These are phyloP conservation scores for Coemansia sp. DNA, from an alignment of 192 early-diverging fungal genomes.

Conservation along the genomic window DNA sequence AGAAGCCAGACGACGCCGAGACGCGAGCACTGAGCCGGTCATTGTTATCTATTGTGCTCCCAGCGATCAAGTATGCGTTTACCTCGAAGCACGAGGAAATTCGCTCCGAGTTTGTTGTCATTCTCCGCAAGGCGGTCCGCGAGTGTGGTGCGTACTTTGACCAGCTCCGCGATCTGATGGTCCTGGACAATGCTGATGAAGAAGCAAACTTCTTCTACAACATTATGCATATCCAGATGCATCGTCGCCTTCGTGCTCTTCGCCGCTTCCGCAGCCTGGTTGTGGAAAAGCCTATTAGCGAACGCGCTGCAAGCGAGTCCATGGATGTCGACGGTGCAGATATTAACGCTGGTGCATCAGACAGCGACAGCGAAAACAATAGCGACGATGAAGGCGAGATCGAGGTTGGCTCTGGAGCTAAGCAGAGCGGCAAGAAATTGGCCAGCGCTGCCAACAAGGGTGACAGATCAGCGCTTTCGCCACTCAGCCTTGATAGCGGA, in stretches of 20 bases:
- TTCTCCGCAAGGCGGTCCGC: conserved; percentile 32
- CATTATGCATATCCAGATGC: conserved; percentile 92
- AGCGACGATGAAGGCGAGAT: conserved; percentile 9
- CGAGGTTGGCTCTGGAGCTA: background rate
- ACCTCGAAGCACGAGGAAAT: conserved; percentile 34
- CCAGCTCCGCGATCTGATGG: conserved; percentile 42
- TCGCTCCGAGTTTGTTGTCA: conserved; percentile 35
- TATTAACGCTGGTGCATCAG: background rate
- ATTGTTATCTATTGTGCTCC: conserved; percentile 30
- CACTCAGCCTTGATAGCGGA: conserved; percentile 30
- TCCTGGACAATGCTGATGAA: conserved; percentile 45
- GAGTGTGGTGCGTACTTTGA: conserved; percentile 37
- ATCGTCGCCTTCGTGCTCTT: conserved; percentile 85
- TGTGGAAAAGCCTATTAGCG: conserved; percentile 1
- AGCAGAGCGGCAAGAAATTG: background rate
- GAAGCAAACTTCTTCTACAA: conserved; percentile 94
- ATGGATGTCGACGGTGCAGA: conserved; percentile 39
- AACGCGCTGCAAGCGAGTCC: background rate
- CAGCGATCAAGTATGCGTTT: conserved; percentile 40
- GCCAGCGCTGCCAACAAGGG: background rate
- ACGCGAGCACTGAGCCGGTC: conserved; percentile 12
- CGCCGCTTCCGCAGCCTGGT: conserved; percentile 64
- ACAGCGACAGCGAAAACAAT: background rate
- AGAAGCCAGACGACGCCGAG: conserved; percentile 19
- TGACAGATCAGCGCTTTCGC: background rate